Conservation (phyloP, 768 basidiomycete genomes). For the Trametes maxima region DNA sequence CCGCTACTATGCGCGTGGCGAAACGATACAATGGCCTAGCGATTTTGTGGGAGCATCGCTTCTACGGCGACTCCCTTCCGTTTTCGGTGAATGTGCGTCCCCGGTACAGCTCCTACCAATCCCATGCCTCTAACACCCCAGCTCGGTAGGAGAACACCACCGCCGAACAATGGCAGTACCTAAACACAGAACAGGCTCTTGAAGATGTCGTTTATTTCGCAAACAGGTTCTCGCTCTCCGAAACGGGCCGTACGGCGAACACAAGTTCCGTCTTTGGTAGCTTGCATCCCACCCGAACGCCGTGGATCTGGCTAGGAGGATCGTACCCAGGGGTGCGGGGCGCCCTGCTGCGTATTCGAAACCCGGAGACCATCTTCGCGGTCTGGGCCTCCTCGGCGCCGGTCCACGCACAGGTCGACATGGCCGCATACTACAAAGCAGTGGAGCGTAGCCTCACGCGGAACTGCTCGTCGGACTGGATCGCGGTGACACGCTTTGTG, state of each 20-base stretch:
- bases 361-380: slow-evolving; percentile 48
- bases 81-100: slow-evolving; percentile 47
- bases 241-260: slow-evolving; percentile 1
- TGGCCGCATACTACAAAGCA: slow-evolving; percentile 52
- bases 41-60: slow-evolving; percentile 54
- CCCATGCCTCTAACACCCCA: background rate
- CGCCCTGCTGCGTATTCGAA: slow-evolving; percentile 47
- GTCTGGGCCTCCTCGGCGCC: slow-evolving; percentile 54
- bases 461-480: slow-evolving; percentile 57
- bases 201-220: slow-evolving; percentile 55
- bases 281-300: slow-evolving; percentile 45
- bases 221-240: slow-evolving; percentile 36
- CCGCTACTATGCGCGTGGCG: slow-evolving; percentile 49
- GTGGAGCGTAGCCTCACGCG: slow-evolving; percentile 51
- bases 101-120: background rate
- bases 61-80: slow-evolving; percentile 49
- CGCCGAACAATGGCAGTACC: slow-evolving; percentile 47
- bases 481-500: slow-evolving; percentile 43
- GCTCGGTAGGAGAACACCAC: slow-evolving; percentile 45
- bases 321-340: slow-evolving; percentile 53
- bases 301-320: slow-evolving; percentile 53
- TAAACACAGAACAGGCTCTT: slow-evolving; percentile 52
- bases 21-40: slow-evolving; percentile 49
- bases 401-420: slow-evolving; percentile 52
- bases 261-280: slow-evolving; percentile 4